These are phyloP conservation scores for Pythium scleroteichum DNA, from an alignment of 352 stramenopile genomes.

Conservation along the genomic window DNA sequence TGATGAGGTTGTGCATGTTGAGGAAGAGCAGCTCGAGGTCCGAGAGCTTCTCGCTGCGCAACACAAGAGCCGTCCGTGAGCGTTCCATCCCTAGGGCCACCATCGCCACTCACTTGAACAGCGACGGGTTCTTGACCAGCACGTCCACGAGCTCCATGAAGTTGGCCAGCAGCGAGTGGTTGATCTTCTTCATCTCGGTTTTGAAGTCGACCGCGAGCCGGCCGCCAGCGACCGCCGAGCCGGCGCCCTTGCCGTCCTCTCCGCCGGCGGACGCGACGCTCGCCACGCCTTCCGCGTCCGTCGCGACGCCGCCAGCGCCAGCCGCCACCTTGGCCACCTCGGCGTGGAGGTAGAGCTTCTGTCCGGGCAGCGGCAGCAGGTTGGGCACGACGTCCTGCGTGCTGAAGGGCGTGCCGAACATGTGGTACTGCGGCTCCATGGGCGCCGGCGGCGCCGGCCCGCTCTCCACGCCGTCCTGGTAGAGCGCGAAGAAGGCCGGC, in stretches of 20 bases:
- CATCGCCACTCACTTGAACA: constrained; percentile 70
- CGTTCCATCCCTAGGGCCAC: too few species aligned
- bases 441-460: constrained; percentile 63
- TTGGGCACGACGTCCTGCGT: constrained; percentile 81
- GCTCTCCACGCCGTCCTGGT: constrained; percentile 48
- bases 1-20: constrained; percentile 91
- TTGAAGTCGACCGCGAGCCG: constrained; percentile 59
- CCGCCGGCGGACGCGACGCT: constrained; percentile 10
- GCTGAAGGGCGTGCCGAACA: constrained; percentile 84
- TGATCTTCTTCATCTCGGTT: constrained; percentile 83
- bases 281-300: not conserved
- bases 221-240: constrained; percentile 1
- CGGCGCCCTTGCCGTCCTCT: constrained; percentile 8
- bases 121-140: constrained; percentile 70
- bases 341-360: constrained; percentile 57
- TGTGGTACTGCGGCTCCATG: constrained; percentile 83
- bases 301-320: not conserved
- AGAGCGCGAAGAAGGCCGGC: constrained; percentile 78
- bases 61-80: not conserved
- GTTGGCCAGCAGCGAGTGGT: constrained; percentile 81
- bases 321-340: not conserved
- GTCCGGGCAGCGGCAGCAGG: constrained; percentile 54
- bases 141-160: constrained; percentile 85
- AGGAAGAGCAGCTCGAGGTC: constrained; percentile 86
- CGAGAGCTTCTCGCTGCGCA: constrained; percentile 71